Evolutionary conservation across 2,329 filamentous ascomycete genomes (phyloP).

Genomic region (Aschersonia sp.): DNA sequence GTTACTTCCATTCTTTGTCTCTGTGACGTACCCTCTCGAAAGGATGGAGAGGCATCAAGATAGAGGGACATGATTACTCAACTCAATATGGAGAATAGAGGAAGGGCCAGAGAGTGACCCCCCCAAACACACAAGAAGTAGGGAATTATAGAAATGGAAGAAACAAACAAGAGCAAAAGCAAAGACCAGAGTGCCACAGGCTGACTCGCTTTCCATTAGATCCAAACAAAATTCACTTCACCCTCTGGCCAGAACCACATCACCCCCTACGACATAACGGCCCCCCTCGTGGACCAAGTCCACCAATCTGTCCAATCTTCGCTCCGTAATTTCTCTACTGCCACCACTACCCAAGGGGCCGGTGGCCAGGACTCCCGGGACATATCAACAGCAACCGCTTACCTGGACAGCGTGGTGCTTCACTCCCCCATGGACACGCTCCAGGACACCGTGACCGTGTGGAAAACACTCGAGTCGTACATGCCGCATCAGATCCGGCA

Average conservation of each 20-base stretch:
- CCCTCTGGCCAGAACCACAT: conserved; percentile 43
- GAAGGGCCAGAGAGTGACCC: too few species aligned
- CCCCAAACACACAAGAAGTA: too few species aligned
- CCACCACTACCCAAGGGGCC: conserved; percentile 5
- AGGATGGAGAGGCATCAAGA: too few species aligned
- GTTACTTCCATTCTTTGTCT: too few species aligned
- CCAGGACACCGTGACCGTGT: conserved; percentile 44
- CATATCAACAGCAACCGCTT: conserved; percentile 10
- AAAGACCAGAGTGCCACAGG: too few species aligned
- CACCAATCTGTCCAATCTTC: conserved; percentile 53
- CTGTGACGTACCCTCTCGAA: too few species aligned
- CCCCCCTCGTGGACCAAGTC: conserved; percentile 49
- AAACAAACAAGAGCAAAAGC: too few species aligned
- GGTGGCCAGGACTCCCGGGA: too few species aligned
- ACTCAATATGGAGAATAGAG: too few species aligned
- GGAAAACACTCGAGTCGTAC: conserved; percentile 50
- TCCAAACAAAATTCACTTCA: conserved; percentile 76
- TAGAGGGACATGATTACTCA: too few species aligned
- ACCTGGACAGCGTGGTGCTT: conserved; percentile 64
- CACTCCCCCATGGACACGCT: conserved; percentile 38
- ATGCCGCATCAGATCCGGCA: conserved; percentile 49
- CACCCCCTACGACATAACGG: conserved; percentile 46
- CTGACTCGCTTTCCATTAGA: conserved; percentile 19
- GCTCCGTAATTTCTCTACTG: conserved; percentile 43
- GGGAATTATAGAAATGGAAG: too few species aligned